Evolutionary conservation across 208 protist genomes (phyloP).

Genomic region (Leishmania braziliensis): DNA sequence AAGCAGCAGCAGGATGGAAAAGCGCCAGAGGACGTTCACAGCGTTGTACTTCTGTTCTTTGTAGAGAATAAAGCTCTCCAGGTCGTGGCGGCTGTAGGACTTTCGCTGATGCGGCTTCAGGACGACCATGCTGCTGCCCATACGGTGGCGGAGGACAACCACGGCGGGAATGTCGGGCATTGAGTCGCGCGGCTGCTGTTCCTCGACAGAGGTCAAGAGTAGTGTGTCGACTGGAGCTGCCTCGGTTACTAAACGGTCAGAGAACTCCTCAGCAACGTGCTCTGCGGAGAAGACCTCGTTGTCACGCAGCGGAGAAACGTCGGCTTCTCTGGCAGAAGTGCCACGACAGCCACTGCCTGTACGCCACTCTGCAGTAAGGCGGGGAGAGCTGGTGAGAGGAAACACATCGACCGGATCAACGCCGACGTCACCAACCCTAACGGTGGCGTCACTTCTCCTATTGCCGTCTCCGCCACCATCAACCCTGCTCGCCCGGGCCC

Average conservation of each 20-base stretch:
- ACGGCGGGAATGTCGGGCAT: slow-evolving; percentile 11
- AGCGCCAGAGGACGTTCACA: slow-evolving; percentile 70
- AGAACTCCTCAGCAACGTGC: background rate
- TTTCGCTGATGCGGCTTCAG: slow-evolving; percentile 33
- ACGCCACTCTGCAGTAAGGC: background rate
- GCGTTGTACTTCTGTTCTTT: slow-evolving; percentile 85
- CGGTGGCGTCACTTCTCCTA: background rate
- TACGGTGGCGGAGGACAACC: slow-evolving; percentile 55
- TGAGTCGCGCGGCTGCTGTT: slow-evolving; percentile 7
- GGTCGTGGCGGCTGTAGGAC: slow-evolving; percentile 31
- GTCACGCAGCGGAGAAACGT: background rate
- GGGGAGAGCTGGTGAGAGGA: background rate
- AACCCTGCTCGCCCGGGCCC: background rate
- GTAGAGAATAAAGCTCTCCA: slow-evolving; percentile 68
- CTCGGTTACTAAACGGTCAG: background rate
- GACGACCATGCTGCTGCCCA: slow-evolving; percentile 52
- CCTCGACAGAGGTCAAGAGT: slow-evolving; percentile 13
- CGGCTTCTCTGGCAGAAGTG: background rate
- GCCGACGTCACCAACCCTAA: background rate
- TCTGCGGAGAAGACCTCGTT: background rate
- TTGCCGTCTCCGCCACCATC: background rate
- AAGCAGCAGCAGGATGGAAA: slow-evolving; percentile 48
- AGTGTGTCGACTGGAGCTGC: background rate
- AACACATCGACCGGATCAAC: background rate
- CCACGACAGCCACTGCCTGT: background rate